Evolutionary conservation across 768 basidiomycete species (phyloP), one percentile per base, ranked within the genome.

Genomic region (Naganishia vaughanmartiniae): DNA sequence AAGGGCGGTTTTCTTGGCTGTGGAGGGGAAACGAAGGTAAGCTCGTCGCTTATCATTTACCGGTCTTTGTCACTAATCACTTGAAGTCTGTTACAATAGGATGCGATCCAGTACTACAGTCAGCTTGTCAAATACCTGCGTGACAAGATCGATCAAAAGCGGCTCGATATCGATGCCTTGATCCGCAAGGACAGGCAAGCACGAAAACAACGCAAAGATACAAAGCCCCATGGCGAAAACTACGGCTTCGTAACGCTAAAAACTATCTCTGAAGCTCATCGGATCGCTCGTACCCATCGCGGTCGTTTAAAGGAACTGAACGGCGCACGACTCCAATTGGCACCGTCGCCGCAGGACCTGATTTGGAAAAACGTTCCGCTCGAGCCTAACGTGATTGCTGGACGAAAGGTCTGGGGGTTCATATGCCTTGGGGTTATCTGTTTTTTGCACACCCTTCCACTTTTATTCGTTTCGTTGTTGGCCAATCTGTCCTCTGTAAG

Each of bases 381-480:
- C 77, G 86, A 88, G 1, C 84, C 89, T 21, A 85, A 81, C 9
- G 88, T 90, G 73, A 78, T 91, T 28, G 81, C 86, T 30, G 85
- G 88, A 46, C 89, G 90, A 81, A 86, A 85, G 75, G 82, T 84
- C 36, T 82, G 90, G 30, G 95, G 96, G n/a, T 90, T 91, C 81
- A 70, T 89, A 45, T 86, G 89, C 81, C 86, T 99, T 66, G 83
- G 85, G 26, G 76, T 87, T 34, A 87, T 97, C 57, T 94, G 92
- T 81, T 93, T 93, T 84, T 87, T 98, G 84, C 94, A 99, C 84
- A 97, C 93, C 42, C 84, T 95, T 12, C 96, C 96, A 24, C 83
- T 99, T 21, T 87, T 94, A 77, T 83, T 91, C 73, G 93, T 98
- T 73, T 94, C 95, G 15, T 83, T 92, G 73, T 84, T 96, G 63